phyloP scores from a whole-genome alignment of 441 rosid species.

The Geranium incanum region DNA sequence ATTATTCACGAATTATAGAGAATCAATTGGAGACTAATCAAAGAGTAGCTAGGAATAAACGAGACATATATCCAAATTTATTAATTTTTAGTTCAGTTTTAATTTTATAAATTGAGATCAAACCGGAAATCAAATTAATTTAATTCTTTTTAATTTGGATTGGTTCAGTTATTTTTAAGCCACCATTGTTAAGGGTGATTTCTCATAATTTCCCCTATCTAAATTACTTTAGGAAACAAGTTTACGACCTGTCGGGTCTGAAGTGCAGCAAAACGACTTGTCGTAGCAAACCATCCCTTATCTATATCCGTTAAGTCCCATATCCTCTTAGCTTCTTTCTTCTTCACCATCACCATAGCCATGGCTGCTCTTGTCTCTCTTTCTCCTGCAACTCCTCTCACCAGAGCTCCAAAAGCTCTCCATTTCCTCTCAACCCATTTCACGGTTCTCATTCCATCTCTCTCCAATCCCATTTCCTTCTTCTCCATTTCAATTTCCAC shows the following conservation, averaged over 20 bases:
- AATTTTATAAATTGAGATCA: too few relatives aligned
- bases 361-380: conserved; percentile 50
- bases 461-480: not conserved
- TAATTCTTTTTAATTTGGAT: too few relatives aligned
- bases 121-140: too few relatives aligned
- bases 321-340: not conserved
- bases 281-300: not conserved
- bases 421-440: conserved; percentile 32
- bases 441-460: conserved; percentile 28
- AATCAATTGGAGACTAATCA: too few relatives aligned
- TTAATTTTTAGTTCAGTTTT: too few relatives aligned
- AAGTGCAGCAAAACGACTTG: not conserved
- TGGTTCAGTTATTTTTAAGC: too few relatives aligned
- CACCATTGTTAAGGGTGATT: too few relatives aligned
- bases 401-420: conserved; percentile 21
- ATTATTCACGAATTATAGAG: too few relatives aligned
- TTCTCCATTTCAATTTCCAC: not conserved
- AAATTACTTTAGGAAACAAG: not conserved
- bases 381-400: conserved; percentile 29
- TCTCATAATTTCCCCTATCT: too few relatives aligned
- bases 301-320: not conserved
- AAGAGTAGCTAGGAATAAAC: too few relatives aligned
- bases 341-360: conserved; percentile 7
- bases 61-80: too few relatives aligned
- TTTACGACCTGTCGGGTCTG: not conserved